Evolutionary conservation across 2,329 filamentous ascomycete species (phyloP).

Genomic region (Pyrenophora seminiperda): DNA sequence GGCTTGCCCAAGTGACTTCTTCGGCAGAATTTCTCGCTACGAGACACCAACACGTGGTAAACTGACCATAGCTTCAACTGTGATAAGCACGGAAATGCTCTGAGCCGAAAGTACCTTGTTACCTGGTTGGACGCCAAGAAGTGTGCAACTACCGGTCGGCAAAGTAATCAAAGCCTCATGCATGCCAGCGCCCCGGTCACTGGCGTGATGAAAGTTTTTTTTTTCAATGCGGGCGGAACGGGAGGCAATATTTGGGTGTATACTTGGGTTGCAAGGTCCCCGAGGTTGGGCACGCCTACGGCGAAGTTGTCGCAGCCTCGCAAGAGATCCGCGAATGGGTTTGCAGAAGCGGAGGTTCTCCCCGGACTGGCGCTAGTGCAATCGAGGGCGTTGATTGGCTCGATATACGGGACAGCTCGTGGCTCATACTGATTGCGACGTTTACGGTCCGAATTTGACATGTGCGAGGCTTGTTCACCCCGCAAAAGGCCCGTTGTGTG

Average conservation of each 20-base stretch:
- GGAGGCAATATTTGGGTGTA: slow-evolving; percentile 1
- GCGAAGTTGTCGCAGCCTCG: slow-evolving; percentile 9
- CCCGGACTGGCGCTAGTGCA: background rate
- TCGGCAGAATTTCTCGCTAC: too few relatives aligned
- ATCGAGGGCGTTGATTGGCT: slow-evolving; percentile 7
- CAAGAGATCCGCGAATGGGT: slow-evolving; percentile 11
- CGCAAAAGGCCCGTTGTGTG: slow-evolving; percentile 17
- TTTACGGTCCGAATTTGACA: slow-evolving; percentile 17
- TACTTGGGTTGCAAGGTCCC: slow-evolving; percentile 1
- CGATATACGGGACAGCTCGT: slow-evolving; percentile 6
- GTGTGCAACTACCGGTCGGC: too few relatives aligned
- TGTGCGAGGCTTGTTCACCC: slow-evolving; percentile 1
- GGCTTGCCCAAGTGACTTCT: too few relatives aligned
- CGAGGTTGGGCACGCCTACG: slow-evolving; percentile 8
- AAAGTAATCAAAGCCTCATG: too few relatives aligned
- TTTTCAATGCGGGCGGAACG: background rate
- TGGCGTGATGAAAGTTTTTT: background rate
- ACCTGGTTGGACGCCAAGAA: too few relatives aligned
- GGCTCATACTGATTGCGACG: slow-evolving; percentile 12
- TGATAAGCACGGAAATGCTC: too few relatives aligned
- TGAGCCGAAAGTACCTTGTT: too few relatives aligned
- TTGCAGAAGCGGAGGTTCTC: slow-evolving; percentile 6
- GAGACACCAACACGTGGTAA: too few relatives aligned
- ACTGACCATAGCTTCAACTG: too few relatives aligned
- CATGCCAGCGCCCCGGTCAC: background rate